Evolutionary conservation across 148 eudicot species (phyloP), one percentile per base, ranked within the genome.

Genomic region (Cornus controversa): DNA sequence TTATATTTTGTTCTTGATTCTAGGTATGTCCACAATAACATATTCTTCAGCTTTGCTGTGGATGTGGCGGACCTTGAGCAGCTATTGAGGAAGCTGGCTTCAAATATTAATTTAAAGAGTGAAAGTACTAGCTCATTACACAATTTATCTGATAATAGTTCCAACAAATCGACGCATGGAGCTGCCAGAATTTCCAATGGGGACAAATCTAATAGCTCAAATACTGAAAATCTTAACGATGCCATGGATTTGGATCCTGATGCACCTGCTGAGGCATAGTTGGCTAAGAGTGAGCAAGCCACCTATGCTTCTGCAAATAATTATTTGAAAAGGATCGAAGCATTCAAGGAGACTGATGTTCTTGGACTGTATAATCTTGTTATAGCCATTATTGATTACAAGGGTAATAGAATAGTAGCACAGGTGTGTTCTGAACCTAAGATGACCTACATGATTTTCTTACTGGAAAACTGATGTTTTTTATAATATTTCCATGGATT

Each of bases 11-110:
- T 66, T 75, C 60, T 65, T 73, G 36, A 27, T 85, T 65, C 66
- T 82, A 96, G 99, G 99, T 96, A 96, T 83, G 99, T 96, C 65
- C 99, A 96, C 93, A 96, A 96, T 91, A 96, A 93, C 77, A 96
- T 96, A 92, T 96, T 96, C 93, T 96, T 92, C 88, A 96, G 99
- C 80, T 96, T 96, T 84, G 98, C 99, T 81, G 93, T 96, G 84
- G 99, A 96, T 83, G 87, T n/a, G n/a, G n/a, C 93, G 78, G 99
- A 96, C 78, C 91, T 96, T 67, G 94, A 93, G 80, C 92, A 90
- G 81, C 82, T 93, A 45, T 77, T 94, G 10, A 83, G 86, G 74
- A 93, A 87, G 84, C 82, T 80, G 31, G 34, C 72, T 8, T 78
- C 81, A 73, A 90, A 81, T 77, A 71, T 72, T 65, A 74, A 68